Conservation (phyloP, 495 filamentous ascomycete genomes). For the Tuber microsphaerosporum region DNA sequence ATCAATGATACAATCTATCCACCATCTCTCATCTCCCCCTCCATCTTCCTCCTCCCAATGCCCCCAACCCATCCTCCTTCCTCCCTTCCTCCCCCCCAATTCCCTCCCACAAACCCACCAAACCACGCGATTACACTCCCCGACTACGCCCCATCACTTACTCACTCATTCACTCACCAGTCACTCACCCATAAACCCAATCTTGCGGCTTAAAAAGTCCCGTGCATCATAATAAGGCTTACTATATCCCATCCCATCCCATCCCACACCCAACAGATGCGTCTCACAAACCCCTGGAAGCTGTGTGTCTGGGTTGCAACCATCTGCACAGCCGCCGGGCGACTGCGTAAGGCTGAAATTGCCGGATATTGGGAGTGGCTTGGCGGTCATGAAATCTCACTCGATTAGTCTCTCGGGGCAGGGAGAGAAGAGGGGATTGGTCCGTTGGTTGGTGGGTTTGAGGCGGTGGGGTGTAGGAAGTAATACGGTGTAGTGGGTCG, state of each 20-base stretch:
- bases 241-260: not conserved
- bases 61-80: not conserved
- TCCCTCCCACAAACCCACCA: not conserved
- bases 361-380: not conserved
- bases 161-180: not conserved
- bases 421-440: not conserved
- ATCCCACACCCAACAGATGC: not conserved
- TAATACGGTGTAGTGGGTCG: not conserved
- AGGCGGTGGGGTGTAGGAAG: not conserved
- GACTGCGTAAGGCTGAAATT: not conserved
- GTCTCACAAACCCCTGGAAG: not conserved
- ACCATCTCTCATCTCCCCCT: not conserved
- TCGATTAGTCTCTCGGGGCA: not conserved
- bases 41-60: not conserved
- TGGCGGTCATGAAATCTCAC: not conserved
- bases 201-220: not conserved
- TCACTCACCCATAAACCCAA: not conserved
- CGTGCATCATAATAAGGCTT: constrained; percentile 1
- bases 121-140: not conserved
- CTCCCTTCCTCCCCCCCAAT: not conserved
- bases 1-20: not conserved
- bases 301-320: not conserved
- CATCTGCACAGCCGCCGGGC: not conserved
- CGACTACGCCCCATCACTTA: constrained; percentile 1
- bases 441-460: not conserved